phyloP scores from a whole-genome alignment of 768 basidiomycete species.

The Mycena maculata region DNA sequence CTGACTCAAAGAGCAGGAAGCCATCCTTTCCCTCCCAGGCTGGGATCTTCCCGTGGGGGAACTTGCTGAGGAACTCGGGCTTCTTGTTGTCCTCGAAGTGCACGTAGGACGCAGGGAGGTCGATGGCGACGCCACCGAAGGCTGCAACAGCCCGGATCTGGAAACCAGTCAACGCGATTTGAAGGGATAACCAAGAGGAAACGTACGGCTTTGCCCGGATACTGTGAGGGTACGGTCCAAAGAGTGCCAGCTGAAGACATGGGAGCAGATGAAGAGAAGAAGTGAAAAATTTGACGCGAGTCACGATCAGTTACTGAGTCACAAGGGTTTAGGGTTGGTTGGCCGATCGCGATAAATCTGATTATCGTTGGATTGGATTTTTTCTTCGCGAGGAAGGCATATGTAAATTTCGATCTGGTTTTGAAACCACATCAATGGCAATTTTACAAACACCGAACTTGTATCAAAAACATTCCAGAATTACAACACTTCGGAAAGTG shows the following conservation, averaged over 20 bases:
- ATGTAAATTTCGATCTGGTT: no score
- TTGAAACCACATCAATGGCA: no score
- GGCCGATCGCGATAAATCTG: neutral
- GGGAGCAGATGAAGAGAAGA: constrained; percentile 36
- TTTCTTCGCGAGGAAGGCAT: no score
- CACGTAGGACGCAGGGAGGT: constrained; percentile 63
- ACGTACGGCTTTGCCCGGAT: constrained; percentile 63
- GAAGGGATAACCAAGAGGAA: neutral
- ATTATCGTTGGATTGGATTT: neutral
- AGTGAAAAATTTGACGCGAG: constrained; percentile 16
- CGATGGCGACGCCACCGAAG: constrained; percentile 66
- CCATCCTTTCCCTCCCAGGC: constrained; percentile 82
- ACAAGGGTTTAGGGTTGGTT: neutral
- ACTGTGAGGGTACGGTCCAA: constrained; percentile 59
- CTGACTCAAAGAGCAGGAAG: constrained; percentile 80
- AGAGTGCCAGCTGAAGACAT: constrained; percentile 68
- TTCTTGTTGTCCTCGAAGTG: constrained; percentile 77
- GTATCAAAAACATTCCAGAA: no score
- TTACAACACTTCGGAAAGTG: no score
- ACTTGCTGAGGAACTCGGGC: constrained; percentile 78
- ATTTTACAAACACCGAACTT: no score
- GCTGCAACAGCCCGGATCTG: constrained; percentile 71
- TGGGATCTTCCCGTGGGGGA: constrained; percentile 87
- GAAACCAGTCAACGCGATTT: constrained; percentile 4
- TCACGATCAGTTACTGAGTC: constrained; percentile 9